Evolutionary conservation across 768 basidiomycete genomes (phyloP).

Genomic region (Epithele typhae): DNA sequence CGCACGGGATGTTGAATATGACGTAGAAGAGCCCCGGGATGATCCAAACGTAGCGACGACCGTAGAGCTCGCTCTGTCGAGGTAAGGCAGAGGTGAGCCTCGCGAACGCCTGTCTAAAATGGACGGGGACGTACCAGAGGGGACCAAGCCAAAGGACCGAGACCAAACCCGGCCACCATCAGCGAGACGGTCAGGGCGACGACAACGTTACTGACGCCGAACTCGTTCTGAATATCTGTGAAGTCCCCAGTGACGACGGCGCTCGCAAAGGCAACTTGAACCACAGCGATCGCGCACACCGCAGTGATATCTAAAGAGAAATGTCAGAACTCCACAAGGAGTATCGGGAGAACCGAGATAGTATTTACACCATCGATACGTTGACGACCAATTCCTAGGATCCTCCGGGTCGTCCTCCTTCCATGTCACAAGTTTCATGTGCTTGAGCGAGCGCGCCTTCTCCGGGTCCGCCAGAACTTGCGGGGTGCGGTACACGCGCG

Average conservation of each 20-base stretch:
- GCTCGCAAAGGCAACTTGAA: constrained; percentile 33
- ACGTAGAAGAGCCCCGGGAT: constrained; percentile 37
- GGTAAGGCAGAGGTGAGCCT: background rate
- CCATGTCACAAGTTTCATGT: constrained; percentile 34
- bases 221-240: constrained; percentile 27
- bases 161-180: constrained; percentile 35
- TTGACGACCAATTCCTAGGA: constrained; percentile 32
- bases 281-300: constrained; percentile 28
- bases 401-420: constrained; percentile 35
- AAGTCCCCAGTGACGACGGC: constrained; percentile 37
- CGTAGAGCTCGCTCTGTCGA: constrained; percentile 35
- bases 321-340: no score
- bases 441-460: constrained; percentile 28
- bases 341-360: background rate
- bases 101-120: background rate
- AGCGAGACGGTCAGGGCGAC: constrained; percentile 31
- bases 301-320: constrained; percentile 24
- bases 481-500: constrained; percentile 19
- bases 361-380: constrained; percentile 31
- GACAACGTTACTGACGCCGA: constrained; percentile 30
- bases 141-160: constrained; percentile 27
- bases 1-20: constrained; percentile 39
- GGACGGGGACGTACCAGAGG: constrained; percentile 18
- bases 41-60: constrained; percentile 34
- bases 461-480: constrained; percentile 28